Conservation (phyloP, 768 basidiomycete species). For the Panaeolus cyanescens region DNA sequence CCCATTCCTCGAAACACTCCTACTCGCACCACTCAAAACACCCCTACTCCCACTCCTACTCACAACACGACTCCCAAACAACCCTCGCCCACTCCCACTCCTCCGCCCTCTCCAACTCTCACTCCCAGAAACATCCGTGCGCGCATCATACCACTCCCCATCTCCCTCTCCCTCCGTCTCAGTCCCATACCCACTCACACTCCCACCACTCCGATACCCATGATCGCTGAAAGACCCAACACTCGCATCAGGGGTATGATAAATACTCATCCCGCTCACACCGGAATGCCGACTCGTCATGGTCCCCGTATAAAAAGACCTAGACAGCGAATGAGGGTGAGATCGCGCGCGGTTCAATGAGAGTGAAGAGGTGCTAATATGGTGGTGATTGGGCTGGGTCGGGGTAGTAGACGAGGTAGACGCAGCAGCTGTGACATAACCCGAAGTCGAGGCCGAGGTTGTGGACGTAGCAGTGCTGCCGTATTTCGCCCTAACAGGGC, state of each 20-base stretch:
- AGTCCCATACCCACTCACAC: neutral
- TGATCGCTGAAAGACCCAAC: neutral
- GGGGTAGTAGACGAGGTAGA: no score
- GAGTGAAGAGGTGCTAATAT: neutral
- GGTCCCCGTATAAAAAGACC: neutral
- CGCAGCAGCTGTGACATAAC: no score
- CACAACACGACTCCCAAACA: neutral
- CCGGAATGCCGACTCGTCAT: neutral
- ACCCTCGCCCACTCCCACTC: neutral
- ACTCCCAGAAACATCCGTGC: neutral
- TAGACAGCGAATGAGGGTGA: neutral
- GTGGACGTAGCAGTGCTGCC: no score
- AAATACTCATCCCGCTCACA: neutral
- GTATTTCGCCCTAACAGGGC: no score
- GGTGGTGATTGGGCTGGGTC: no score
- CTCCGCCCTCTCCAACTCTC: neutral
- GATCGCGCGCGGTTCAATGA: neutral
- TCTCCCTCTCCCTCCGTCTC: neutral
- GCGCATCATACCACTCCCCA: neutral
- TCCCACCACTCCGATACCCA: neutral
- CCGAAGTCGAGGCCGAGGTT: no score
- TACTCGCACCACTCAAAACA: neutral
- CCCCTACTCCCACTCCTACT: neutral
- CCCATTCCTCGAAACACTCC: neutral
- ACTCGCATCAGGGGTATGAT: neutral